Evolutionary conservation across 805 yeast genomes (phyloP).

Genomic region (Wickerhamomyces strasburgensis): DNA sequence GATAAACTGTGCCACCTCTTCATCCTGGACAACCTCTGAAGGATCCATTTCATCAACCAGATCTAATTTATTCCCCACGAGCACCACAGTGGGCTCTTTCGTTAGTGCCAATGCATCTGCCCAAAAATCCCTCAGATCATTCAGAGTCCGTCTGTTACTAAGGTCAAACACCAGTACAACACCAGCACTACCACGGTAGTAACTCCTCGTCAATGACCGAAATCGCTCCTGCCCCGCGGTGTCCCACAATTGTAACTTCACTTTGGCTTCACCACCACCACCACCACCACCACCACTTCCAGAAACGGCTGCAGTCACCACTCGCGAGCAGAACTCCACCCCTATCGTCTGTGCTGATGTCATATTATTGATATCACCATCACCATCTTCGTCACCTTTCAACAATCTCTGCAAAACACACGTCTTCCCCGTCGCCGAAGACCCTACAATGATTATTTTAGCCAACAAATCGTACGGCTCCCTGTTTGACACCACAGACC

Average conservation of each 20-base stretch:
- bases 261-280: conserved; percentile 14
- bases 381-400: conserved; percentile 25
- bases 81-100: conserved; percentile 23
- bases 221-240: conserved; percentile 37
- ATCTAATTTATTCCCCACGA: conserved; percentile 35
- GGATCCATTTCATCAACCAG: conserved; percentile 22
- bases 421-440: conserved; percentile 40
- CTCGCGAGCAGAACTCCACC: conserved; percentile 33
- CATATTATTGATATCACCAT: too few species aligned
- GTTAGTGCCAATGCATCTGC: conserved; percentile 29
- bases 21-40: conserved; percentile 25
- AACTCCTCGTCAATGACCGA: conserved; percentile 33
- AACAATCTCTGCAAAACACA: conserved; percentile 35
- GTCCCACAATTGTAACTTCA: conserved; percentile 32
- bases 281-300: too few species aligned
- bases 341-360: conserved; percentile 34
- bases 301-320: conserved; percentile 7
- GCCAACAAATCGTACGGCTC: conserved; percentile 31
- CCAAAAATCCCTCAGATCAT: conserved; percentile 27
- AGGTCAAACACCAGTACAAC: conserved; percentile 33
- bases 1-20: conserved; percentile 31
- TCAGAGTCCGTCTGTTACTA: conserved; percentile 22
- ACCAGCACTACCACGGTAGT: conserved; percentile 35
- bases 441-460: conserved; percentile 39
- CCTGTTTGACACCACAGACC: conserved; percentile 4